phyloP scores from a whole-genome alignment of 306 rosid species.

The Fagus sylvatica region DNA sequence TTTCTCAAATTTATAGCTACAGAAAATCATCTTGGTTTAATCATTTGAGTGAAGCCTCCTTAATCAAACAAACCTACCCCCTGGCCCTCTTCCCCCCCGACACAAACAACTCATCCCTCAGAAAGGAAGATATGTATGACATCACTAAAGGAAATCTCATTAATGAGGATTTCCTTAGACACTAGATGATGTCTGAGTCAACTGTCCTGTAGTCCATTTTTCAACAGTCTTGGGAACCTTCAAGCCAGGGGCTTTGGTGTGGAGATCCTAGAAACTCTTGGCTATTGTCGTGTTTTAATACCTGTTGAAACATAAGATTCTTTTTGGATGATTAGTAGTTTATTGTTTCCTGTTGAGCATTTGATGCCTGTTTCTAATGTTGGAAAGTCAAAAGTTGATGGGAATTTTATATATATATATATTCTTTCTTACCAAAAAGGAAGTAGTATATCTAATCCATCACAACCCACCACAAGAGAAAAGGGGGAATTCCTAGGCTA shows the following conservation, averaged over 20 bases:
- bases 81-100: not conserved
- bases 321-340: not conserved
- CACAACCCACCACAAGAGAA: not conserved
- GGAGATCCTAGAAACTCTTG: too few relatives aligned
- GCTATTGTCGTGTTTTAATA: not conserved
- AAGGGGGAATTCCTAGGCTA: not conserved
- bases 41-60: not conserved
- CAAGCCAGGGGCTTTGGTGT: too few relatives aligned
- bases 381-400: too few relatives aligned
- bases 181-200: not conserved
- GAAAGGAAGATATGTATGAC: not conserved
- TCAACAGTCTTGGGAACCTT: not conserved
- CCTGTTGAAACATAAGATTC: not conserved
- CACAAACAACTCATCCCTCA: not conserved
- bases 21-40: not conserved
- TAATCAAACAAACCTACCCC: not conserved
- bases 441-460: not conserved
- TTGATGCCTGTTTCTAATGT: not conserved
- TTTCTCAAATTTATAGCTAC: not conserved
- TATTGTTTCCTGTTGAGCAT: not conserved
- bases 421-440: not conserved
- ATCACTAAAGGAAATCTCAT: not conserved
- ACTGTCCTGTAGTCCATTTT: not conserved
- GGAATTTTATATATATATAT: not conserved
- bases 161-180: not conserved